These are phyloP conservation scores for Litchi chinensis DNA, from an alignment of 345 rosid genomes.

Conservation along the genomic window DNA sequence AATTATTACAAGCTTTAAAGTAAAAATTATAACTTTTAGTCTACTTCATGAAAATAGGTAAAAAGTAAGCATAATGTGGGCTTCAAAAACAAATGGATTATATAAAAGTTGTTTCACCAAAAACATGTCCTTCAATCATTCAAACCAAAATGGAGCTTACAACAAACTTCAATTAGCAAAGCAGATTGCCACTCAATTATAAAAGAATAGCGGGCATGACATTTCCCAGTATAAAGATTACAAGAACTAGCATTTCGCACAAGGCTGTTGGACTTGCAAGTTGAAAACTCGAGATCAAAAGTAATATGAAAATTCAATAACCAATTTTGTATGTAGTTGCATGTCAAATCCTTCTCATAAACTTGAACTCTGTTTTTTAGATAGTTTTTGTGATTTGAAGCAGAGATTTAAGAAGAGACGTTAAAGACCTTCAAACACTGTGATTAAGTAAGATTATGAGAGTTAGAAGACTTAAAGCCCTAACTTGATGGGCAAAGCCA, in stretches of 20 bases:
- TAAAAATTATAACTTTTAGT: too few species aligned
- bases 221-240: neutral
- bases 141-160: too few species aligned
- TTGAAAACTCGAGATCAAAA: neutral
- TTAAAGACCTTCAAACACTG: conserved; percentile 73
- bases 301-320: neutral
- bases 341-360: neutral
- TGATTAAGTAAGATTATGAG: conserved; percentile 80
- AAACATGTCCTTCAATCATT: too few species aligned
- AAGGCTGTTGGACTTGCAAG: neutral
- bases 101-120: too few species aligned
- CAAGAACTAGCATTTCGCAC: neutral
- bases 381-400: conserved; percentile 61
- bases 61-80: too few species aligned
- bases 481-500: conserved; percentile 85
- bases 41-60: too few species aligned
- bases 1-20: too few species aligned
- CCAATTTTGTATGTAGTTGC: neutral
- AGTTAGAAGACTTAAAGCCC: conserved; percentile 78
- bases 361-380: too few species aligned
- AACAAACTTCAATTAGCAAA: too few species aligned
- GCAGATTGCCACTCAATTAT: too few species aligned
- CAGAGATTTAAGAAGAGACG: conserved; percentile 69
- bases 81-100: too few species aligned
- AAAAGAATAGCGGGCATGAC: neutral